phyloP scores from a whole-genome alignment of 768 basidiomycete genomes.

The Auricularia cornea region DNA sequence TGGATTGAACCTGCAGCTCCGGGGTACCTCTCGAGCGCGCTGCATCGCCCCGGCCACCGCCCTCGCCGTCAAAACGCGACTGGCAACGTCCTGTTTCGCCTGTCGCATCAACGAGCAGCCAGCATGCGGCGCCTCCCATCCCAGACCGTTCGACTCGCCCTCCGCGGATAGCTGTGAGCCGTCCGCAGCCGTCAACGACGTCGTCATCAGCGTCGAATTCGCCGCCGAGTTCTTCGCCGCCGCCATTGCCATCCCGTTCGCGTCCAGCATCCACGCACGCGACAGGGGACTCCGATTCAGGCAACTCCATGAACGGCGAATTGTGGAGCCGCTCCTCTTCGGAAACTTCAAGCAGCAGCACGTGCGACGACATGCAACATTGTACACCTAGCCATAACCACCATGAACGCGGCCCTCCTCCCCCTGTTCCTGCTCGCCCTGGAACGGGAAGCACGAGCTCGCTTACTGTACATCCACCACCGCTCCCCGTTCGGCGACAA shows the following conservation, averaged over 20 bases:
- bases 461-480: background rate
- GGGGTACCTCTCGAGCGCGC: background rate
- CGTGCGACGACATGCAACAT: conserved; percentile 11
- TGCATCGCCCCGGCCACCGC: background rate
- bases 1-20: background rate
- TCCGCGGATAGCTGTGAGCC: background rate
- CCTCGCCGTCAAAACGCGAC: background rate
- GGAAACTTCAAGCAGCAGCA: conserved; percentile 2
- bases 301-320: conserved; percentile 16
- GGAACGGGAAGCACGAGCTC: conserved; percentile 12
- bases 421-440: conserved; percentile 33
- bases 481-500: background rate
- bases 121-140: background rate
- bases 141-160: conserved; percentile 1
- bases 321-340: conserved; percentile 7
- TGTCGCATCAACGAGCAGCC: background rate
- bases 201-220: background rate
- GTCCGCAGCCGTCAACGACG: background rate
- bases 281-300: conserved; percentile 1
- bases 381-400: conserved; percentile 18
- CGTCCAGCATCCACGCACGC: background rate
- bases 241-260: background rate
- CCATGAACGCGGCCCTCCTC: conserved; percentile 25
- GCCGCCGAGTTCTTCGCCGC: background rate
- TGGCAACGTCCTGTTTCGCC: background rate